Evolutionary conservation across 768 basidiomycete genomes (phyloP), one percentile per base, ranked within the genome.

Genomic region (Gyrodon lividus): DNA sequence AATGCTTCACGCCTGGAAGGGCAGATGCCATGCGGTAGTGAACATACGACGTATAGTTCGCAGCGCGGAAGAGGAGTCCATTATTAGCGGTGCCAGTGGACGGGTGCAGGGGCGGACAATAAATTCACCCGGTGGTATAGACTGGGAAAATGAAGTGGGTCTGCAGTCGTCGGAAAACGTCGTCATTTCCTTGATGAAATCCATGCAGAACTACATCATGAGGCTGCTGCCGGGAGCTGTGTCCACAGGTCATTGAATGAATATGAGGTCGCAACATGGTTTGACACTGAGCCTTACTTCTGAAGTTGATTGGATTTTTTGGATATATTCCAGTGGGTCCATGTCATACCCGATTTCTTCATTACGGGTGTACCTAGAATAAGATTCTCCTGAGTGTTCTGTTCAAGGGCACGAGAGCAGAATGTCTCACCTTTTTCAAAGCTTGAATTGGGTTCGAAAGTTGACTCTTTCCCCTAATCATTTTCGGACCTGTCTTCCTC

Each of bases 331-430:
- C 2, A 78, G 62, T 39, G 70, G 74, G 62, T 81, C 79, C 2
- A 83, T 77, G 54, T 82, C 79, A 54, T 81, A 81, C 5, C 76
- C 80, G 43, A 81, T 77, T 60, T 81, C 77, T 63, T 82, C 80
- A 79, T n/a, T n/a, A n/a, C n/a, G n/a, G 79, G 58, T 81, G 81
- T 4, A 74, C 70, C 79, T 82, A 54, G 35, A 39, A 24, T 9
- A 17, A 14, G n/a, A 14, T 26, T 22, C 50, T 49, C 20, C 41
- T 52, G 26, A 17, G 9, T 9, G 26, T 44, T 26, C 19, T 30
- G 43, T 16, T 30, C 40, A 46, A 34, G 37, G 49, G 37, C 8
- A 10, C 3, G 20, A 26, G 50, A n/a, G 50, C 46, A 46, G 34
- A 45, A 48, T 26, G 23, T 26, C 64, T 72, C 52, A 79, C 81